A percentile compares a stretch with the other conserved stretches of the same genome.
phyloP scores from a whole-genome alignment of 2,329 filamentous ascomycete species.

The Nemania serpens region DNA sequence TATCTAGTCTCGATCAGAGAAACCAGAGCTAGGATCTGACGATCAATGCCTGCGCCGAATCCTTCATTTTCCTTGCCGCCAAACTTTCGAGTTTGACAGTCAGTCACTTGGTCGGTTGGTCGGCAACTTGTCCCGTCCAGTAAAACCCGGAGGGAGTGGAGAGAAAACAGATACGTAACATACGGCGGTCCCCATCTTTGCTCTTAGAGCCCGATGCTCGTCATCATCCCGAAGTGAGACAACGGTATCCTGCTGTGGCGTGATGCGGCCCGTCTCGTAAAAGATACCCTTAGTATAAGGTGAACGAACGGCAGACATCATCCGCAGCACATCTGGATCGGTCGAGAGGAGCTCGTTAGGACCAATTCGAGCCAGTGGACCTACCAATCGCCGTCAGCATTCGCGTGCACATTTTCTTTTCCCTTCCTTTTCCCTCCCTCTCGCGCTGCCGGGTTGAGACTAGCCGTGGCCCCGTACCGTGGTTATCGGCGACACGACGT shows the following conservation, averaged over 20 bases:
- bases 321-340: constrained; percentile 33
- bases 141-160: neutral
- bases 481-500: constrained; percentile 28
- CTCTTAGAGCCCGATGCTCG: constrained; percentile 46
- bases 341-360: constrained; percentile 37
- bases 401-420: constrained; percentile 1
- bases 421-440: neutral
- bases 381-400: constrained; percentile 17
- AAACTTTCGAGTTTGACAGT: constrained; percentile 46
- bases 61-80: constrained; percentile 54
- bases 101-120: no score
- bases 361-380: constrained; percentile 34
- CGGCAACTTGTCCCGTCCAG: no score
- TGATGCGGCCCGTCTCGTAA: constrained; percentile 46
- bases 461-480: constrained; percentile 19
- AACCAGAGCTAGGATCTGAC: constrained; percentile 47
- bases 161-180: constrained; percentile 23
- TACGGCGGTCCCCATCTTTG: constrained; percentile 51
- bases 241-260: constrained; percentile 44
- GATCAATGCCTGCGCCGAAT: constrained; percentile 48
- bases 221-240: constrained; percentile 44
- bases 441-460: neutral
- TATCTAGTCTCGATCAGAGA: constrained; percentile 55
- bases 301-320: constrained; percentile 44
- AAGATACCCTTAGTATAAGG: constrained; percentile 45